These are phyloP conservation scores for Chytriomyces hyalinus DNA, from an alignment of 192 early-diverging fungal genomes.

Conservation along the genomic window DNA sequence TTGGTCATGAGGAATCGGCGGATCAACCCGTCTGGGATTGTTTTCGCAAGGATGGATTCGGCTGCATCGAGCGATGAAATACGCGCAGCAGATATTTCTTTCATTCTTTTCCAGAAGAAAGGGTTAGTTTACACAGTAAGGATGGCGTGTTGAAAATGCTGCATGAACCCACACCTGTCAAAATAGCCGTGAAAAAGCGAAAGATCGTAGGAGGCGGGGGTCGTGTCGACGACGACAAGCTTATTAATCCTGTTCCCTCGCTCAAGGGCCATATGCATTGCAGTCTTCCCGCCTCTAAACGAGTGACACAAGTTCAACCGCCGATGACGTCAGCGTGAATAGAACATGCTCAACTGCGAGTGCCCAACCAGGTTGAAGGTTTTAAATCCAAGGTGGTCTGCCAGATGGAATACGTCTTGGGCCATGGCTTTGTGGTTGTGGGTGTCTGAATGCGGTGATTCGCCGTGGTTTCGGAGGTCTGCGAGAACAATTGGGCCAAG, in stretches of 20 bases:
- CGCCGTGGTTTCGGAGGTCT: slow-evolving; percentile 94
- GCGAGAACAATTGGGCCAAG: slow-evolving; percentile 69
- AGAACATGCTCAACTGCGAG: slow-evolving; percentile 65
- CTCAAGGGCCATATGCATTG: slow-evolving; percentile 48
- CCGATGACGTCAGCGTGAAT: neutral
- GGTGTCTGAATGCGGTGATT: slow-evolving; percentile 69
- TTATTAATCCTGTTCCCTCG: slow-evolving; percentile 30
- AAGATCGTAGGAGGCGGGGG: slow-evolving; percentile 36
- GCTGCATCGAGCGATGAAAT: slow-evolving; percentile 40
- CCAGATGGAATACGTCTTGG: slow-evolving; percentile 71
- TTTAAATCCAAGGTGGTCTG: slow-evolving; percentile 62
- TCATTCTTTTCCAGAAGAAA: slow-evolving; percentile 33
- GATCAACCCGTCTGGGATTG: slow-evolving; percentile 38
- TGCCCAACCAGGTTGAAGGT: slow-evolving; percentile 78
- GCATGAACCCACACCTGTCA: neutral
- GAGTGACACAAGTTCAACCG: neutral
- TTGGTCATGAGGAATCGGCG: slow-evolving; percentile 87
- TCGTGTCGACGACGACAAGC: slow-evolving; percentile 55
- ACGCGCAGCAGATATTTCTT: slow-evolving; percentile 30
- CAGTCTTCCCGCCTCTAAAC: slow-evolving; percentile 47
- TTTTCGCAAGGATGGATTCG: slow-evolving; percentile 40
- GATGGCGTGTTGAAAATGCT: too few relatives aligned
- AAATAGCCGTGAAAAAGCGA: neutral
- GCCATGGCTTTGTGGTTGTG: slow-evolving; percentile 81
- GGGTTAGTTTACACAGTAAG: too few relatives aligned